phyloP scores from a whole-genome alignment of 768 basidiomycete species.

The Tricholoma bakamatsutake region DNA sequence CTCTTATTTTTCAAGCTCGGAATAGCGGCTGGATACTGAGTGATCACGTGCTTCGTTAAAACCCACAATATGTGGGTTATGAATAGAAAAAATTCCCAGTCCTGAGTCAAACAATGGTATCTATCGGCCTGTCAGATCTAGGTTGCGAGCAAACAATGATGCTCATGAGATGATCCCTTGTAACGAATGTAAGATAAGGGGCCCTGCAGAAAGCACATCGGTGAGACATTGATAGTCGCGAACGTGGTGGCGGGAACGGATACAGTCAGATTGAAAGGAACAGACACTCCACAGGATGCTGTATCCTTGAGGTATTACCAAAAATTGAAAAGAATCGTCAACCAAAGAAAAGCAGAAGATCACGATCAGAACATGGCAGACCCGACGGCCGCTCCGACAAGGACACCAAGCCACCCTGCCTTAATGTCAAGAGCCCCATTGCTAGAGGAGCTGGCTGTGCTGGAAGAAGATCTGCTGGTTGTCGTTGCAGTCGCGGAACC shows the following conservation, averaged over 20 bases:
- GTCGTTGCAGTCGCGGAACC: slow-evolving; percentile 15
- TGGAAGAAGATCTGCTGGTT: slow-evolving; percentile 12
- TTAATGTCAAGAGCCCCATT: slow-evolving; percentile 20
- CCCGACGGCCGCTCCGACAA: slow-evolving; percentile 30
- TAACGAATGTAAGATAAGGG: slow-evolving; percentile 14
- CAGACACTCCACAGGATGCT: slow-evolving; percentile 1
- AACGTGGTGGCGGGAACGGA: slow-evolving; percentile 1
- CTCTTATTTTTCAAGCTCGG: no score
- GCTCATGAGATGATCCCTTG: neutral
- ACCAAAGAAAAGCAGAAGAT: neutral
- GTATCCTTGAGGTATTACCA: neutral
- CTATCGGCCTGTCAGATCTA: no score
- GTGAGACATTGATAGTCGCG: slow-evolving; percentile 9
- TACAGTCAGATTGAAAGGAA: slow-evolving; percentile 5
- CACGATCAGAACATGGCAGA: slow-evolving; percentile 29
- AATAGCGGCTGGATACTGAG: no score
- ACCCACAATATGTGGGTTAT: no score
- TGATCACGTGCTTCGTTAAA: no score
- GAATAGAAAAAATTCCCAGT: no score
- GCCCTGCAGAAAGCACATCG: slow-evolving; percentile 4
- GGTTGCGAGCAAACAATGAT: no score
- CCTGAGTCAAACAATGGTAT: no score
- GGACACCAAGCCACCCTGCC: slow-evolving; percentile 28
- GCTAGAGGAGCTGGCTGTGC: slow-evolving; percentile 10
- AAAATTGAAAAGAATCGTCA: slow-evolving; percentile 1